Evolutionary conservation across 1,284 basidiomycete genomes (phyloP), one percentile per base, ranked within the genome.

Genomic region (Puccinia hordei): DNA sequence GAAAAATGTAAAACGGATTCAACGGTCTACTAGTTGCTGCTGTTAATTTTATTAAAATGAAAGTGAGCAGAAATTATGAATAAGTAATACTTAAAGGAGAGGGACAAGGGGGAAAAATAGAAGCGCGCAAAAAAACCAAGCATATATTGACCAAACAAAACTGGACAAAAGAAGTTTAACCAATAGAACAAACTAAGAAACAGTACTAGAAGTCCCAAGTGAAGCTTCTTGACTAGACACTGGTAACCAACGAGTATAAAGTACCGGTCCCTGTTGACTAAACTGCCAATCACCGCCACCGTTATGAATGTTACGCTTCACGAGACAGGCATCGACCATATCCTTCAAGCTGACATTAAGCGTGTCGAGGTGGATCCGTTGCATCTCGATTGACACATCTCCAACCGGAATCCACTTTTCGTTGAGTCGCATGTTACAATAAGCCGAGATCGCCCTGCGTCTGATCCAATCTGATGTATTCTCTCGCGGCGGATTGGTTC

Each of bases 261-360:
- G 49, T n/a, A 77, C 75, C 1, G 61, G 44, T 24, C 75, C 75
- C 35, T 68, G 75, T 69, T 77, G 75, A 57, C 51, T 77, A 46
- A 77, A 77, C 38, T 77, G 75, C 75, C 75, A 77, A 77, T 77
- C 75, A 49, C 75, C 75, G 30, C 75, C 75, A 8, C 75, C 75
- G 44, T 77, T 77, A 55, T 77, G 41, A 38, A 69, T 33, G 33
- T 77, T 77, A 19, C 75, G 33, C 41, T 77, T 77, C 33, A 77
- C 53, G 6, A 77, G 38, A 57, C 75, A 77, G 24, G 75, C 75
- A 77, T 77, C 75, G 19, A 77, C 75, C 75, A 77, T 77, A 69
- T 77, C 75, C 35, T 77, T 77, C 53, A 77, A 69, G 24, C 63
- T 53, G 49, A 77, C 65, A 69, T 57, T 77, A 9, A 57, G 27